Evolutionary conservation across 805 yeast species (phyloP), one percentile per base, ranked within the genome.

Genomic region (Ascoidea asiatica): DNA sequence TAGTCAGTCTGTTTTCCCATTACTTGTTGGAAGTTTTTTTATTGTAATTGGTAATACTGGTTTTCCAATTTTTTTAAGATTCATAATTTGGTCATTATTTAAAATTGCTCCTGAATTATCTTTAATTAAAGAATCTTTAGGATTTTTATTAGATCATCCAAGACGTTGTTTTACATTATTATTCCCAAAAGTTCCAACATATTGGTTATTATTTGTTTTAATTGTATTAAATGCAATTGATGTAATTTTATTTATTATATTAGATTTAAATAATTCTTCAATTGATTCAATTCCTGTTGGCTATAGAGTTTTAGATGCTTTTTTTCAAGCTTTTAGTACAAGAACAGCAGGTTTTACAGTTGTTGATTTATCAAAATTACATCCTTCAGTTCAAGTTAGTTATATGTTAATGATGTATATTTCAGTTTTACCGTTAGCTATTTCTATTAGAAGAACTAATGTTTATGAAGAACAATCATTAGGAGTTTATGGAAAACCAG

Each of bases 351-450:
- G 99, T 0, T 81, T 92, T 52, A 53, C 83, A 0, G 81, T 83
- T 37, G 75, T 89, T 21, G 77, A 81, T 57, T 62, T 92, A 37
- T 65, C 86, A 2, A 58, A 60, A 38, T 66, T 92, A 40, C 92
- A 88, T 55, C 92, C 97, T 0, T 92, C 95, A 0, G 85, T 90
- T 43, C 95, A 88, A 60, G 95, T 92, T 22, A 79, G 92, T 53
- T 92, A 92, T 59, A 73, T 87, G 79, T 73, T 92, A 48, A 90
- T 92, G 97, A 92, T 92, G 98, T 92, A 92, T 64, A 88, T 92
- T 21, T 90, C 97, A 15, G 97, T 90, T 39, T 69, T 89, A 57
- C 99, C 99, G 1, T 67, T 92, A 53, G 98, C 99, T 29, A 92
- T 92, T 51, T 86, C 96, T 37, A 88, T 92, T 50, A 78, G 99